Percentiles rank a stretch among this genome's conserved stretches.
These are phyloP conservation scores for Rhodamnia argentea DNA, from an alignment of 345 rosid species.

Conservation along the genomic window DNA sequence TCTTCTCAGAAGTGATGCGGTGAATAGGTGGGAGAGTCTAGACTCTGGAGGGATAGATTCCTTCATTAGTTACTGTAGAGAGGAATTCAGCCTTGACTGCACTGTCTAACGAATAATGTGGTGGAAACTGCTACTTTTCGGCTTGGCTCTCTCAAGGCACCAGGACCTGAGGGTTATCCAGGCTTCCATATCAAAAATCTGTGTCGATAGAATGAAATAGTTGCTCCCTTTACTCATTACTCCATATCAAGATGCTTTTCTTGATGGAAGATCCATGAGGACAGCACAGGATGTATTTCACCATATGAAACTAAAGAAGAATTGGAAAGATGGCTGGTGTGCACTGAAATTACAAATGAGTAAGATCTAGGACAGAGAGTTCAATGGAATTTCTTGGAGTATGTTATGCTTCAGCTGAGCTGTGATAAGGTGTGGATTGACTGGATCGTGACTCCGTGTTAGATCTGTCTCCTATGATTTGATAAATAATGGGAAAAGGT, in stretches of 20 bases:
- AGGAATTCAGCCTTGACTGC: background rate
- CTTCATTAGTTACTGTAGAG: background rate
- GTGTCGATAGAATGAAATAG: background rate
- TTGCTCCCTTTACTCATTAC: background rate
- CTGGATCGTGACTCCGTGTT: no score
- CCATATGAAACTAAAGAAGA: background rate
- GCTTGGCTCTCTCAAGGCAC: background rate
- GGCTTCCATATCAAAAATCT: background rate
- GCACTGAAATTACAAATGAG: no score
- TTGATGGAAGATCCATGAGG: no score
- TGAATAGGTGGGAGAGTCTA: background rate
- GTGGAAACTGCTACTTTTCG: background rate
- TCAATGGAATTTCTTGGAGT: no score
- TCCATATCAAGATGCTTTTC: background rate
- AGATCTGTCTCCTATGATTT: no score
- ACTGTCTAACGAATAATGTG: background rate
- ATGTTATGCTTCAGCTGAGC: no score
- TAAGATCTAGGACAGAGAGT: no score
- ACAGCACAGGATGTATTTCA: background rate
- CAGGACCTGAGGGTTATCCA: background rate
- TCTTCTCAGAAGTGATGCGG: background rate
- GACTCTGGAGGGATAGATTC: background rate
- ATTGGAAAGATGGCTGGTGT: no score
- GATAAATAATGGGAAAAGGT: no score
- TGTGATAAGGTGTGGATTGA: no score